These are phyloP conservation scores for Aureobasidium sp. DNA, from an alignment of 2,329 filamentous ascomycete genomes.

Conservation along the genomic window DNA sequence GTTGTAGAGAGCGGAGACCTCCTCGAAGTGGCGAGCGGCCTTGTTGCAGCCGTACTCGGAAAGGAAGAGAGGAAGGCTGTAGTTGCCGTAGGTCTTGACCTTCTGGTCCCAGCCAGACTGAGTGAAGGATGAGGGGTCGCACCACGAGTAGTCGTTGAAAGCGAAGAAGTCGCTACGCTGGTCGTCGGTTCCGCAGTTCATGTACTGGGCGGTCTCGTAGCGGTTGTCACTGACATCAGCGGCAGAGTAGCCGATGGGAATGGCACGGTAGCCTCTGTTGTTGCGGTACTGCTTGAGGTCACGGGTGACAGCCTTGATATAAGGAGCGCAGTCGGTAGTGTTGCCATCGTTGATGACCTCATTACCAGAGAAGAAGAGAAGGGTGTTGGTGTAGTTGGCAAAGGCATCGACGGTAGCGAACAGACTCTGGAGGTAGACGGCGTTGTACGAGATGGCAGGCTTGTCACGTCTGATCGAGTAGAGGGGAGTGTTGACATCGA, in stretches of 20 bases:
- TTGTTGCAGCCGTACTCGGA: conserved; percentile 90
- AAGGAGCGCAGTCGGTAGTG: conserved; percentile 61
- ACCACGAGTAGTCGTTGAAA: conserved; percentile 88
- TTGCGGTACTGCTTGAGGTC: conserved; percentile 77
- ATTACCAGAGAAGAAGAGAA: conserved; percentile 77
- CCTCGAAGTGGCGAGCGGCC: conserved; percentile 73
- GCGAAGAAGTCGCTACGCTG: conserved; percentile 83
- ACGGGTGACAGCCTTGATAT: conserved; percentile 64
- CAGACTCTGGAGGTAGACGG: conserved; percentile 73
- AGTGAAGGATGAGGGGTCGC: conserved; percentile 61
- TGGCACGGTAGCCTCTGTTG: conserved; percentile 58
- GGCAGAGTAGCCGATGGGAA: conserved; percentile 75
- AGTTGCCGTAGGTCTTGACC: conserved; percentile 79
- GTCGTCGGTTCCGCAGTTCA: conserved; percentile 85
- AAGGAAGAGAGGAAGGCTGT: conserved; percentile 85
- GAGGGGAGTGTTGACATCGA: conserved; percentile 84
- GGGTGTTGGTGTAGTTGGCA: conserved; percentile 73
- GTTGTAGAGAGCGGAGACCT: conserved; percentile 73
- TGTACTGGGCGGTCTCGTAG: conserved; percentile 74
- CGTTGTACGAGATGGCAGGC: conserved; percentile 76
- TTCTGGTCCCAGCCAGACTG: conserved; percentile 78
- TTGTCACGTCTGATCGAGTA: conserved; percentile 78
- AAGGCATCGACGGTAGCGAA: conserved; percentile 87
- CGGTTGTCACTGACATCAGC: conserved; percentile 83
- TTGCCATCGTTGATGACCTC: conserved; percentile 62